Conservation (phyloP, 2,329 filamentous ascomycete genomes). For the Arachnopeziza araneosa region DNA sequence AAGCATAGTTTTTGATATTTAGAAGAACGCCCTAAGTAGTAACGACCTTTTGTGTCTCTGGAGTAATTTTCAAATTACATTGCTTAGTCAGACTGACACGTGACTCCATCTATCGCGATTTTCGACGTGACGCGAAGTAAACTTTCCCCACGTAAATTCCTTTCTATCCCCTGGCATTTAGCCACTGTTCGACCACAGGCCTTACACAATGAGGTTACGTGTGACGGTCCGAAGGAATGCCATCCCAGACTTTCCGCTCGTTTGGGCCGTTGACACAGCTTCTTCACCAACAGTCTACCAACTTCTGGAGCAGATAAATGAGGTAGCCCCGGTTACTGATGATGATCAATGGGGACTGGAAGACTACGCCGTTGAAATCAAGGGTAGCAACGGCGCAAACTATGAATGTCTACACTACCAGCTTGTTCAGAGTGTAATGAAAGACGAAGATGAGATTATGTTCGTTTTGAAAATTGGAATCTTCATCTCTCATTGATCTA, state of each 20-base stretch:
- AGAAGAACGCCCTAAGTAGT: no score
- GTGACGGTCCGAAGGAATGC: conserved; percentile 67
- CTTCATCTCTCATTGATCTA: conserved; percentile 2
- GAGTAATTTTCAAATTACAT: neutral
- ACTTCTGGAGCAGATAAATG: conserved; percentile 73
- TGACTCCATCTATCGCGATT: neutral
- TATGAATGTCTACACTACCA: conserved; percentile 90
- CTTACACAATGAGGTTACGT: conserved; percentile 60
- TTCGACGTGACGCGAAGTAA: neutral
- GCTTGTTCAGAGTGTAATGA: conserved; percentile 61
- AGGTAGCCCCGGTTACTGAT: conserved; percentile 74
- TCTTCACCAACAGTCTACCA: conserved; percentile 60
- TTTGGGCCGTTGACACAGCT: conserved; percentile 60
- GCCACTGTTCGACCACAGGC: neutral
- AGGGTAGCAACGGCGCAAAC: conserved; percentile 45
- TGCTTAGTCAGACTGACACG: neutral
- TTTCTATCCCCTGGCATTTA: neutral
- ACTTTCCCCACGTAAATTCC: neutral
- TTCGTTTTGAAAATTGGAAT: conserved; percentile 39
- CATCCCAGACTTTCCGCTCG: conserved; percentile 64
- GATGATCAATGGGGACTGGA: conserved; percentile 74
- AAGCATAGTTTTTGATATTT: no score
- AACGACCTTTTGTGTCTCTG: no score
- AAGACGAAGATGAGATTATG: conserved; percentile 80
- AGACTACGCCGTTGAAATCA: conserved; percentile 79